Evolutionary conservation across 345 rosid species (phyloP), one percentile per base, ranked within the genome.

Genomic region (Murraya paniculata): DNA sequence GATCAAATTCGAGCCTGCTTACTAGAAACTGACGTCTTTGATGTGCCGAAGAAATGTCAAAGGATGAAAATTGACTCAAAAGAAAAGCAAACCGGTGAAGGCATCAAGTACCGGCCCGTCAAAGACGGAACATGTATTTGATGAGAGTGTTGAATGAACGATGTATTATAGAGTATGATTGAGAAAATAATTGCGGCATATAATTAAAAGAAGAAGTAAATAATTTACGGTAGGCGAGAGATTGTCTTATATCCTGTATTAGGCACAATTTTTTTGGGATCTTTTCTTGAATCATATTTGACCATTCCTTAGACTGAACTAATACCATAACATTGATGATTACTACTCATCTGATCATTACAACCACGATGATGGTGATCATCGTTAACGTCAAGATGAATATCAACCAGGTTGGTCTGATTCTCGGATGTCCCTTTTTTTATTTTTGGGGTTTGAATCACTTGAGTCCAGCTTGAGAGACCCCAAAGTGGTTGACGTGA

Each of bases 261-360:
- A 0, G 99, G 94, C 2, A 80, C 73, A n/a, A 81, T 35, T 76
- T 89, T 91, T 0, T 92, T n/a, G n/a, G n/a, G n/a, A n/a, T n/a
- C n/a, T 92, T 96, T 45, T 84, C 90, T 60, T 88, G 84, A 38
- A 96, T 91, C 97, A 91, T 87, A 59, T 83, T 85, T n/a, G 98
- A 94, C 99, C 98, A 96, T 25, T 85, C 77, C 82, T 91, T 94
- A 38, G 98, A 97, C 55, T 96, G 97, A 57, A 90, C 87, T 58
- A 94, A 67, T 59, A 7, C 69, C 90, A 25, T 75, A 41, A 38
- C 48, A n/a, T 18, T 58, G 48, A 31, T 71, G 68, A 55, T 48
- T 16, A 48, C 74, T 22, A 24, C 56, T 41, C 66, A 35, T 72
- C 14, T 35, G 48, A 28, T 64, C 76, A 14, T 28, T 10, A 41